phyloP scores from a whole-genome alignment of 1,284 basidiomycete species.

The Trichosporon sp. region DNA sequence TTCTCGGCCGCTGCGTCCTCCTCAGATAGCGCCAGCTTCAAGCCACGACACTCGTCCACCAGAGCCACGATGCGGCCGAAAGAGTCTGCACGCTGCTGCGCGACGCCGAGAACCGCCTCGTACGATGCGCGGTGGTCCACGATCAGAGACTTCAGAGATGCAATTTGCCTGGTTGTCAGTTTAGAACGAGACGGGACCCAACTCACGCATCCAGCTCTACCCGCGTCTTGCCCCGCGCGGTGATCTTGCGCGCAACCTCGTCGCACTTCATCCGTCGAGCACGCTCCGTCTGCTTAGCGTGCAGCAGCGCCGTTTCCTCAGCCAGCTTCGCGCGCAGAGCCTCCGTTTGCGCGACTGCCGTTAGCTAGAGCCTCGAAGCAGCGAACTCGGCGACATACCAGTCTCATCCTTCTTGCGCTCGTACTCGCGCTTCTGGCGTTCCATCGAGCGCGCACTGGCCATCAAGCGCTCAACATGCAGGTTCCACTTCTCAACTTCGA shows the following conservation, averaged over 20 bases:
- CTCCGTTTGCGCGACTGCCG: constrained; percentile 21
- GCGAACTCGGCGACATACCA: constrained; percentile 21
- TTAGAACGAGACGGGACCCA: neutral
- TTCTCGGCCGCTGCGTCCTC: constrained; percentile 11
- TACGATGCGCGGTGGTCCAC: constrained; percentile 33
- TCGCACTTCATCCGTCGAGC: constrained; percentile 41
- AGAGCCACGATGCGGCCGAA: constrained; percentile 33
- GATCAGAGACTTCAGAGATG: constrained; percentile 26
- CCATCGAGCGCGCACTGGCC: constrained; percentile 31
- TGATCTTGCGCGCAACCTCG: constrained; percentile 36
- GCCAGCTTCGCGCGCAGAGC: constrained; percentile 25
- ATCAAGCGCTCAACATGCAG: constrained; percentile 33
- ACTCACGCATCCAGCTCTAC: constrained; percentile 43
- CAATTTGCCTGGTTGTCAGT: constrained; percentile 30
- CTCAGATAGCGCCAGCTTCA: constrained; percentile 27
- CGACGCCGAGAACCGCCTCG: constrained; percentile 22
- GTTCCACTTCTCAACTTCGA: constrained; percentile 40
- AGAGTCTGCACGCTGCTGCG: constrained; percentile 29
- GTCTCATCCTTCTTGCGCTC: constrained; percentile 28
- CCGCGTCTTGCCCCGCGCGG: constrained; percentile 28
- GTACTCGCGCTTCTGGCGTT: constrained; percentile 33
- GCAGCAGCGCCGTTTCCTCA: constrained; percentile 34
- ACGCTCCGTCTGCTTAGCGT: constrained; percentile 25
- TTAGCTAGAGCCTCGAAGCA: neutral
- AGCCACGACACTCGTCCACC: constrained; percentile 34